These are phyloP conservation scores for Cicer chorassanicum DNA, from an alignment of 306 rosid genomes.

Conservation along the genomic window DNA sequence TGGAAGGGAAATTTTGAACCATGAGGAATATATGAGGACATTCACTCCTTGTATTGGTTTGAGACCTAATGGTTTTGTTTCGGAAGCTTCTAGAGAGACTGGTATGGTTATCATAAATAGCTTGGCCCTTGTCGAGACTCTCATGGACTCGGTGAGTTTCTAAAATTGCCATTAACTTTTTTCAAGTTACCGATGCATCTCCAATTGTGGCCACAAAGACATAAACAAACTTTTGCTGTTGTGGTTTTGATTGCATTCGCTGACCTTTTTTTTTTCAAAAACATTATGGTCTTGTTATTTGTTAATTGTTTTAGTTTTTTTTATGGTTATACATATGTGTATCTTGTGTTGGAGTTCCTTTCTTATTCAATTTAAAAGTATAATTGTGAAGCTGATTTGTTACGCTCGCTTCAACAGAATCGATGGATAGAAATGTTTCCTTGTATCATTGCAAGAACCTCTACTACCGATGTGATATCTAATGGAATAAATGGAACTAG, in stretches of 20 bases:
- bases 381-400: not conserved
- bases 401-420: conserved; percentile 48
- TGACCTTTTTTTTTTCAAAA: not conserved
- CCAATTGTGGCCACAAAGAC: too few relatives aligned
- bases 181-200: not conserved
- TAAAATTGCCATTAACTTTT: not conserved
- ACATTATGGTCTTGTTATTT: not conserved
- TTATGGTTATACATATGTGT: not conserved
- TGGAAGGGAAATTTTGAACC: conserved; percentile 77
- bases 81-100: conserved; percentile 83
- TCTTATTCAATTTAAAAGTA: not conserved
- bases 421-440: conserved; percentile 99
- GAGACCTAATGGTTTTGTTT: conserved; percentile 80
- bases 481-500: conserved; percentile 85
- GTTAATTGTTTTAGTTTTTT: not conserved
- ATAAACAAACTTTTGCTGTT: not conserved
- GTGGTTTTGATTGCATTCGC: not conserved
- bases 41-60: conserved; percentile 84
- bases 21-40: conserved; percentile 71
- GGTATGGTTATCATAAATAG: conserved; percentile 92
- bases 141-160: conserved; percentile 81
- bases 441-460: conserved; percentile 75
- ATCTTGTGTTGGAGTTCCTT: not conserved
- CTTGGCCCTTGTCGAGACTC: conserved; percentile 83
- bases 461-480: conserved; percentile 77